Percentiles rank a stretch among this genome's conserved stretches.
These are phyloP conservation scores for Cladochytrium replicatum DNA, from an alignment of 192 early-diverging fungal species.

Conservation along the genomic window DNA sequence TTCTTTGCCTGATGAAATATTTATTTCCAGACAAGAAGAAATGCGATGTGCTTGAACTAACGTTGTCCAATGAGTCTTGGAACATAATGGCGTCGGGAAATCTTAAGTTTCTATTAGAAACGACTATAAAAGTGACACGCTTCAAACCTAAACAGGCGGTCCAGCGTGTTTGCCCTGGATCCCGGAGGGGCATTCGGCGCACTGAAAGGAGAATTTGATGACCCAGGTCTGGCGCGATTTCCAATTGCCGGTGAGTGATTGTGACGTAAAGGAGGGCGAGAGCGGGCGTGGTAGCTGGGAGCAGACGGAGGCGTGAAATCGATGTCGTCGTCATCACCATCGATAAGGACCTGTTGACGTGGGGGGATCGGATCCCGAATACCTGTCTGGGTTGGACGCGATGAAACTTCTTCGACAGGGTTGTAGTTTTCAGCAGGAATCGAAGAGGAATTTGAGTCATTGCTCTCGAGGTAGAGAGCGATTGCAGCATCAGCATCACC, in stretches of 20 bases:
- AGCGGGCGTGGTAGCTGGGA: conserved; percentile 7
- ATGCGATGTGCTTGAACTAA: neutral
- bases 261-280: neutral
- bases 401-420: conserved; percentile 1
- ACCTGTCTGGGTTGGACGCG: neutral
- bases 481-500: conserved; percentile 67
- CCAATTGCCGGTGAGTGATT: neutral
- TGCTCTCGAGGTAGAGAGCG: conserved; percentile 68
- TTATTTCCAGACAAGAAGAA: neutral
- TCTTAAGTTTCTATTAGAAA: too few relatives aligned
- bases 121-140: too few relatives aligned
- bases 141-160: too few relatives aligned
- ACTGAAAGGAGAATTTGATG: neutral
- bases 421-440: conserved; percentile 33
- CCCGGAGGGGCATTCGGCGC: too few relatives aligned
- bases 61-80: conserved; percentile 52
- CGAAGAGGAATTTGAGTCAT: neutral
- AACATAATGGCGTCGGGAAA: conserved; percentile 88
- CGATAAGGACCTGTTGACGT: conserved; percentile 62
- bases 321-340: conserved; percentile 19
- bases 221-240: neutral
- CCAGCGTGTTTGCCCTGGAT: conserved; percentile 18
- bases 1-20: conserved; percentile 44
- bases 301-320: conserved; percentile 8
- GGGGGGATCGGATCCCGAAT: conserved; percentile 82